Evolutionary conservation across 176 grass and related monocot genomes (phyloP).

Genomic region (Melocanna baccifera): DNA sequence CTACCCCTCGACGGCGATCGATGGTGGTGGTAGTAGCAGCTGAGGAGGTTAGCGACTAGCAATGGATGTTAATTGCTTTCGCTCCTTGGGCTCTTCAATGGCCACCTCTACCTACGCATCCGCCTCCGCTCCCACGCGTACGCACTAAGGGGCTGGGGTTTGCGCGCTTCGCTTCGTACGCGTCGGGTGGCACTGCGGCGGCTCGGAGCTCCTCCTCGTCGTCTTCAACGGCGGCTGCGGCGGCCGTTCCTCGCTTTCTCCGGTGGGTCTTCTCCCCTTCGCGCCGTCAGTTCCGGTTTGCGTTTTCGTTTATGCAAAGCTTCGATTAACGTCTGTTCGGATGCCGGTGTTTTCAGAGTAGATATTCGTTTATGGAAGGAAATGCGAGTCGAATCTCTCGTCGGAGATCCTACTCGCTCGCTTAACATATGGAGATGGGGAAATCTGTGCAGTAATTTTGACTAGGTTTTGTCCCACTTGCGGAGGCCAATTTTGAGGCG

Average conservation of each 20-base stretch:
- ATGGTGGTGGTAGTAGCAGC: background rate
- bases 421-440: background rate
- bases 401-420: background rate
- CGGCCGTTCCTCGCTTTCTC: background rate
- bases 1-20: constrained; percentile 19
- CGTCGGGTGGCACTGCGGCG: background rate
- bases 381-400: constrained; percentile 33
- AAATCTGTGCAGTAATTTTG: background rate
- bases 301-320: background rate
- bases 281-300: background rate
- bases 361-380: constrained; percentile 11
- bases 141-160: constrained; percentile 25
- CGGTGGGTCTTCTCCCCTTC: constrained; percentile 16
- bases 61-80: constrained; percentile 34
- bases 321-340: background rate
- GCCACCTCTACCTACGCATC: constrained; percentile 26
- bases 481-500: constrained; percentile 12
- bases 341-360: background rate
- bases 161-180: background rate
- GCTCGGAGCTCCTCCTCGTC: background rate
- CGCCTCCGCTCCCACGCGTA: background rate
- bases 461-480: constrained; percentile 21
- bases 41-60: constrained; percentile 26
- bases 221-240: background rate
- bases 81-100: constrained; percentile 48